A percentile compares a stretch with the other conserved stretches of the same genome.
These are phyloP conservation scores for Entelexis sorbosivorans DNA, from an alignment of 1,139 yeast genomes.

Conservation along the genomic window DNA sequence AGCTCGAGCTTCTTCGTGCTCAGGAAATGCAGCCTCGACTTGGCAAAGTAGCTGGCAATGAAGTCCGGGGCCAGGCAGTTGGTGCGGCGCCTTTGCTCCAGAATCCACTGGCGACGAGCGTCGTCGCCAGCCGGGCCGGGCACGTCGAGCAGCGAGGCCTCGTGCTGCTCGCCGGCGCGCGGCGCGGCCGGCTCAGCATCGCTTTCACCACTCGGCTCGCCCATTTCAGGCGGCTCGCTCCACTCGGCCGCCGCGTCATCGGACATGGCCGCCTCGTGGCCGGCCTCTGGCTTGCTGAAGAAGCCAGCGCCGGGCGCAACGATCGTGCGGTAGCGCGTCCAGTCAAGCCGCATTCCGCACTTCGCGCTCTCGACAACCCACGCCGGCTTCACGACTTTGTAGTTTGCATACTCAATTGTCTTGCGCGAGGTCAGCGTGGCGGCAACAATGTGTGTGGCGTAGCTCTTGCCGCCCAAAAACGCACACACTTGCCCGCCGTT, in stretches of 20 bases:
- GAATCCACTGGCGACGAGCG: conserved; percentile 17
- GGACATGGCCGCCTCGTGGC: neutral
- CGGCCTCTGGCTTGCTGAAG: neutral
- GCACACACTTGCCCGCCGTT: conserved; percentile 75
- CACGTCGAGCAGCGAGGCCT: neutral
- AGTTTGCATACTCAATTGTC: conserved; percentile 49
- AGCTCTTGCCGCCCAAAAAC: conserved; percentile 54
- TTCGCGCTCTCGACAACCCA: conserved; percentile 68
- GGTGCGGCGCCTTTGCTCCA: conserved; percentile 16
- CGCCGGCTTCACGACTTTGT: conserved; percentile 65
- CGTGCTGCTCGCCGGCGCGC: too few species aligned
- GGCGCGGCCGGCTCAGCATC: too few species aligned
- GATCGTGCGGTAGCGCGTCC: conserved; percentile 57
- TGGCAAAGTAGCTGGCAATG: conserved; percentile 55
- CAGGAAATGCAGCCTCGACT: conserved; percentile 78
- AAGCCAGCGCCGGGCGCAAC: neutral
- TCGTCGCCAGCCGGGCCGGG: conserved; percentile 14
- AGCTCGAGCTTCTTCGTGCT: conserved; percentile 79
- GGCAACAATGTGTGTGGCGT: conserved; percentile 79
- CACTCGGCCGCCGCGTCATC: neutral
- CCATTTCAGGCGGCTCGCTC: neutral
- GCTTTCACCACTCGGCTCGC: neutral
- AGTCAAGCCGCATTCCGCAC: conserved; percentile 41
- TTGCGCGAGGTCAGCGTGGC: conserved; percentile 69
- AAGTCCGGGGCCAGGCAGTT: conserved; percentile 52